Base-by-base conservation (phyloP, 2,329 filamentous ascomycete species). In the Apiospora saccharicola region DNA sequence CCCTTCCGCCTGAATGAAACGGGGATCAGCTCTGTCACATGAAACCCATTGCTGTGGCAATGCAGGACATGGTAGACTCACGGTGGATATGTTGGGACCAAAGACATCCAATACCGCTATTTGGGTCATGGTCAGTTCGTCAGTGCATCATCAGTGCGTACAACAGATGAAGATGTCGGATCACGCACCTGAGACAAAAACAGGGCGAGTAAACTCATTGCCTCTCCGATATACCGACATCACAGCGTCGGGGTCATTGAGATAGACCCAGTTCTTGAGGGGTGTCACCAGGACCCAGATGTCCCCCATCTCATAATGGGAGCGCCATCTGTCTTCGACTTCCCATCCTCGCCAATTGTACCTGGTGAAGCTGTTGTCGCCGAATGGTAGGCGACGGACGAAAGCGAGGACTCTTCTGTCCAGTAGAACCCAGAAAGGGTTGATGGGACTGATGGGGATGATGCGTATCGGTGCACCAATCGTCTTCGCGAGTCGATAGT, bases 341-440 rank as follows among this genome's bases (percentile, higher is more conserved):
- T 81, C 77, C 77, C 77, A 81, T 7, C 76, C 77, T 12, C 77
- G 73, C 44, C 71, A 82, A 69, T 81, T 81, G 74, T 78, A 82
- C 3, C 79, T 71, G 2, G 78, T 79, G 68, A 82, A 79, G 72
- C 72, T 81, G 71, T 76, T 79, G 14, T 80, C 73, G 3, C 78
- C 77, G 7, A 76, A 78, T 2, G 77, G 76, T 1, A 80, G 67
- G 4, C 70, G 73, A 12, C 74, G 69, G n/a, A 81, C 16, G 10
- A 77, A 10, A 3, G 71, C 46, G 0, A 79, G 47, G 1, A 80
- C 74, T 22, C 74, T 73, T 22, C 76, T 71, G 67, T 81, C 79
- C 0, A 79, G 24, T 0, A 82, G 70, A 1, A 73, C 46, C 81
- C 81, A 83, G 22, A 81, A 73, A 0, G 78, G 77, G 30, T 82